A percentile compares a stretch with the other conserved stretches of the same genome.
phyloP scores from a whole-genome alignment of 768 basidiomycete species.

The Cystobasidium onofrii region DNA sequence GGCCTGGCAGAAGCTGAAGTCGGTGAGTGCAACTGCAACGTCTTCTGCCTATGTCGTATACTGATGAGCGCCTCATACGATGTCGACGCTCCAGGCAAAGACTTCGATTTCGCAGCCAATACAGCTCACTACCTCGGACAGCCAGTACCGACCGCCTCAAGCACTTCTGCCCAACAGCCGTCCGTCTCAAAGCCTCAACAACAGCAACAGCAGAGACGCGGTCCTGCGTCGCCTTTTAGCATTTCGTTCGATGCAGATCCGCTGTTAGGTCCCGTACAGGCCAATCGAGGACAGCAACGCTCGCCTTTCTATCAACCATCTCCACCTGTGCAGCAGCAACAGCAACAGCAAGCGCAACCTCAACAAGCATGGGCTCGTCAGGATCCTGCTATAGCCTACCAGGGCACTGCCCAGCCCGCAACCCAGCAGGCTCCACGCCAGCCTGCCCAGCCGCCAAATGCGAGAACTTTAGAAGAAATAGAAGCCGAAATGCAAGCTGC shows the following conservation, averaged over 20 bases:
- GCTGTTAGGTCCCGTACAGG: slow-evolving; percentile 30
- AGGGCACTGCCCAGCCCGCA: background rate
- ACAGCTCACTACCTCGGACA: slow-evolving; percentile 37
- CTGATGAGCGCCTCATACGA: background rate
- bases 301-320: slow-evolving; percentile 20
- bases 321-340: slow-evolving; percentile 43
- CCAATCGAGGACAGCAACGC: slow-evolving; percentile 18
- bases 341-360: no score
- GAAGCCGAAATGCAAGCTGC: slow-evolving; percentile 43
- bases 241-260: slow-evolving; percentile 27
- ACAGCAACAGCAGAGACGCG: background rate
- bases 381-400: background rate
- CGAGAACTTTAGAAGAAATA: slow-evolving; percentile 44
- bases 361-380: slow-evolving; percentile 33
- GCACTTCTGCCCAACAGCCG: background rate
- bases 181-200: background rate
- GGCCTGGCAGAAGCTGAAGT: slow-evolving; percentile 52
- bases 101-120: slow-evolving; percentile 71
- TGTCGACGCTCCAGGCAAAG: slow-evolving; percentile 57
- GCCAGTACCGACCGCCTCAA: background rate
- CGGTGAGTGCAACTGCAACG: background rate
- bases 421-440: background rate
- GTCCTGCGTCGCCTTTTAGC: slow-evolving; percentile 8
- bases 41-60: no score
- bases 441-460: background rate